Base-by-base conservation (phyloP, 306 rosid genomes). In the Echinosophora koreensis region DNA sequence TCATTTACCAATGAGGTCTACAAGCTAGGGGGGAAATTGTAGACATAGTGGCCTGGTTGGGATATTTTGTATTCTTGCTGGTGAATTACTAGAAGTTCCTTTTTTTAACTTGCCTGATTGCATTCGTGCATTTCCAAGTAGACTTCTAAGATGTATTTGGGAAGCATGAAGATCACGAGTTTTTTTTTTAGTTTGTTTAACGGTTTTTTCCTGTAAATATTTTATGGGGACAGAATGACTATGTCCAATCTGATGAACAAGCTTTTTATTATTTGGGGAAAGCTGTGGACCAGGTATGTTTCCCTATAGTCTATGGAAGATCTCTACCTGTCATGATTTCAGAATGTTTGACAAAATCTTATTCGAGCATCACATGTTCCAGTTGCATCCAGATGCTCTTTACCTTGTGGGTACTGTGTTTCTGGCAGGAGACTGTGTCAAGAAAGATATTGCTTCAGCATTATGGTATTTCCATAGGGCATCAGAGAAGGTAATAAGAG, bases 371-470 rank as follows among this genome's bases (percentile, higher is more conserved):
- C 67, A 71, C 69, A 30, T 86, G 73, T 76, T 87, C 49, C 79
- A 95, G 98, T 81, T 90, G 85, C 97, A 95, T 88, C 92, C 98
- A 80, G 96, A 91, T 77, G 97, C 98, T 54, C 98, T 92, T 73
- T 95, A 90, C 78, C 97, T 95, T 78, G 81, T 95, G 62, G 98
- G 97, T 73, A 86, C 88, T 12, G 97, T 95, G 72, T 95, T 92
- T 87, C 86, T 89, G 87, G 87, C 93, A 0, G 97, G 97, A 16
- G 97, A 95, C 68, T 95, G 97, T 10, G 87, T 95, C 82, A 89
- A 82, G 84, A 88, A 87, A 86, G 96, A 95, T 61, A 27, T 84
- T 66, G 90, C 90, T 49, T 89, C 97, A 2, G 96, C 98, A 44
- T 62, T 95, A 68, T 90, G 97, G 97, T 95, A 97, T 78, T 95